Percentiles rank a stretch among this genome's conserved stretches.
Conservation (phyloP, 805 yeast species). For the Wickerhamiella australiensis region DNA sequence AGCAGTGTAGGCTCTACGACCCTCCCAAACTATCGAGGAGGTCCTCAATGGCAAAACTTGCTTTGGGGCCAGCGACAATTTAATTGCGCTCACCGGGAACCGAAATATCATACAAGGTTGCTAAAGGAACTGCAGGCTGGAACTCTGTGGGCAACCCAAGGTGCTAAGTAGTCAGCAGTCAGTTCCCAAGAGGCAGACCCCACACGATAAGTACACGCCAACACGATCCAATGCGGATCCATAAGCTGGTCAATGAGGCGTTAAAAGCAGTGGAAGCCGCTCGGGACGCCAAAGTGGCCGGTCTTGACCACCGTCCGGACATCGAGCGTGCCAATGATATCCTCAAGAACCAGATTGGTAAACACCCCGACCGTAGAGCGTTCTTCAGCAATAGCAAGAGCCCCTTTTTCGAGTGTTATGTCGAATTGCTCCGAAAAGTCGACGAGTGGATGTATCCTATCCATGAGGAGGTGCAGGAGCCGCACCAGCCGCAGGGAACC, state of each 20-base stretch:
- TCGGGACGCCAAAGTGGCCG: not conserved
- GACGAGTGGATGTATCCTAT: slow-evolving; percentile 2
- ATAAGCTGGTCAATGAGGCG: slow-evolving; percentile 9
- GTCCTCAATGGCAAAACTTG: no score
- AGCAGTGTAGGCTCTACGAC: no score
- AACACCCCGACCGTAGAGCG: not conserved
- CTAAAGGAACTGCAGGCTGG: not conserved
- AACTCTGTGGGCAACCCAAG: no score
- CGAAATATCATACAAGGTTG: not conserved
- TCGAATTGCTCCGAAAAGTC: slow-evolving; percentile 3
- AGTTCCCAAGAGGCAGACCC: not conserved
- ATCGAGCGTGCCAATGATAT: slow-evolving; percentile 5
- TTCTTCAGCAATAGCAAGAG: slow-evolving; percentile 2
- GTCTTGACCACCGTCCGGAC: not conserved
- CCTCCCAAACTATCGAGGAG: no score
- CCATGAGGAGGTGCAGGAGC: not conserved
- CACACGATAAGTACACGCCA: not conserved
- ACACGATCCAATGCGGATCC: slow-evolving; percentile 7
- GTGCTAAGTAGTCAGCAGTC: not conserved
- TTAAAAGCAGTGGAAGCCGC: slow-evolving; percentile 2
- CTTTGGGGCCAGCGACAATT: not conserved
- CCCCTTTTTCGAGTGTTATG: slow-evolving; percentile 1
- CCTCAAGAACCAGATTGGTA: slow-evolving; percentile 7
- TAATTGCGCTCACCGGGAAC: not conserved
- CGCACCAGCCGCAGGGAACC: no score